phyloP scores from a whole-genome alignment of 768 basidiomycete genomes.

The Nevesoporus exiguus region DNA sequence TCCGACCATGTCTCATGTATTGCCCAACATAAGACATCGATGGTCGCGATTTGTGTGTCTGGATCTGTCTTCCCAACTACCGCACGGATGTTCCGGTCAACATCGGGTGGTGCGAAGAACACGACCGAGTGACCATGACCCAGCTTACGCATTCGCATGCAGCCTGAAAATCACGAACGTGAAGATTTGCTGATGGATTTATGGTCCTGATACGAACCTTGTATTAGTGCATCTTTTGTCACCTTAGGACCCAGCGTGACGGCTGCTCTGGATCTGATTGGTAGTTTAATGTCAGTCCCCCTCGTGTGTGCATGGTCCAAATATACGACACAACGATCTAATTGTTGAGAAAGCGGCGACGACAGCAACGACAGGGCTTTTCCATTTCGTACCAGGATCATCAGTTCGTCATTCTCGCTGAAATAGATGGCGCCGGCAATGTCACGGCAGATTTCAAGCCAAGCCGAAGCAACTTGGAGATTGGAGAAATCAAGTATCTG shows the following conservation, averaged over 20 bases:
- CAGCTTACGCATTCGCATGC: too few species aligned
- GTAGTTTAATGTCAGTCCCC: neutral
- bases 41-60: neutral
- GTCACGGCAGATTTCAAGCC: neutral
- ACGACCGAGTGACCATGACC: too few species aligned
- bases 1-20: neutral
- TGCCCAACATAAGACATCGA: neutral
- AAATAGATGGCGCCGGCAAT: neutral
- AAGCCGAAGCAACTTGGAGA: neutral
- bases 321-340: neutral
- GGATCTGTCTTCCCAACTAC: neutral
- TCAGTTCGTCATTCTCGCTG: neutral
- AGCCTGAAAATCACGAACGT: neutral
- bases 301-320: neutral
- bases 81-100: neutral
- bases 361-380: neutral
- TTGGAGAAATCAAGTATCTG: neutral
- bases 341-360: neutral
- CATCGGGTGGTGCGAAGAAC: too few species aligned
- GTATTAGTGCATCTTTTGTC: neutral
- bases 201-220: neutral
- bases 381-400: neutral
- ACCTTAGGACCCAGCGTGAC: neutral
- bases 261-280: neutral
- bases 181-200: neutral